Evolutionary conservation across 2,329 filamentous ascomycete genomes (phyloP), one percentile per base, ranked within the genome.

Genomic region (Aspergillus persii): DNA sequence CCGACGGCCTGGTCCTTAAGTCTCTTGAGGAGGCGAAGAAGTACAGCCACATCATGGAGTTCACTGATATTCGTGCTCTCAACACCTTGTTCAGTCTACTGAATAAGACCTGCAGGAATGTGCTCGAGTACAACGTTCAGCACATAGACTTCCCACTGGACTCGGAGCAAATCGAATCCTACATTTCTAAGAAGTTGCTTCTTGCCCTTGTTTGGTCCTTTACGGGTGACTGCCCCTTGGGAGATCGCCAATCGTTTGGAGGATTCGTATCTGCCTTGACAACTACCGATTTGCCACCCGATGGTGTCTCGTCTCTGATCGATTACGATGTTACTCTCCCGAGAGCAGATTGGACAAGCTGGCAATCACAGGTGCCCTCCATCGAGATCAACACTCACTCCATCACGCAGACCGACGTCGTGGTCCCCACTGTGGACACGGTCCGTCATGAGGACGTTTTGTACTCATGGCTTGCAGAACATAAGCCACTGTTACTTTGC

Each of bases 321-420:
- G 96, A 99, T 76, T 99, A 91, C 68, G 92, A 99, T 71, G 92
- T 96, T 46, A 86, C 87, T 11, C 82, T 98, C 46, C 95, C 96
- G 1, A 88, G 89, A 71, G 89, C 89, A 7, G 90, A 96, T 64
- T 99, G 95, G 95, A 84, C 87, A 2, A 85, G 90, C 48, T 99
- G 95, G 95, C 94, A 96, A 76, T 92, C 89, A 63, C 90, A 97
- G 75, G 95, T 99, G 12, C 95, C 95, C 15, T 89, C 86, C 9
- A 89, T 99, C 58, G 96, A 99, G 74, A 91, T 99, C 76, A 98
- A 99, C 74, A 99, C 96, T 0, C 96, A 99, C 75, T 97, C 94
- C 4, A 89, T 99, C 70, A 97, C 91, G 0, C 93, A 99, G 75
- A 99, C 96, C 1, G 96, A 99, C 75, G 91, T 98, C 46, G 95